Conservation (phyloP, 2,329 filamentous ascomycete genomes). For the Penicillium sp. region DNA sequence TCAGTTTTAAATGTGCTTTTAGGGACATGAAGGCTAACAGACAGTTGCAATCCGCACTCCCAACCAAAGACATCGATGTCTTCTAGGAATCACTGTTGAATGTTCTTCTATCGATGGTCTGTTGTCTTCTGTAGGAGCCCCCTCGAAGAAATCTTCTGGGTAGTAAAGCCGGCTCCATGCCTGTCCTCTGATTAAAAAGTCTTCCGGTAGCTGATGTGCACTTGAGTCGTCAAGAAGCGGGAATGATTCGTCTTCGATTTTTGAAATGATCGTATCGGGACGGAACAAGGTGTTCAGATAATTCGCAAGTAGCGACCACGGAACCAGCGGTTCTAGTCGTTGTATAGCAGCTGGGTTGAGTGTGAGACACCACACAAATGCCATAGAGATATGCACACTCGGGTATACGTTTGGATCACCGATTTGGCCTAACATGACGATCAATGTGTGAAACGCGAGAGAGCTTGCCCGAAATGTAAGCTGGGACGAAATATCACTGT, state of each 20-base stretch:
- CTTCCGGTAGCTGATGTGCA: slow-evolving; percentile 56
- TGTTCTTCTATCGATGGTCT: slow-evolving; percentile 54
- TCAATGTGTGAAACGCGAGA: slow-evolving; percentile 46
- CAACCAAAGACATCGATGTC: slow-evolving; percentile 54
- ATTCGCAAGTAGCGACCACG: slow-evolving; percentile 51
- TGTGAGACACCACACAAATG: slow-evolving; percentile 52
- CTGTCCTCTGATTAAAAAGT: slow-evolving; percentile 58
- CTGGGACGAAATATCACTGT: slow-evolving; percentile 19
- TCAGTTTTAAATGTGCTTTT: not conserved
- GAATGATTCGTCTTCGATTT: slow-evolving; percentile 44
- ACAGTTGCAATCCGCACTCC: slow-evolving; percentile 47
- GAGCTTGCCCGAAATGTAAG: slow-evolving; percentile 40
- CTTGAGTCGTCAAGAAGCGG: slow-evolving; percentile 43
- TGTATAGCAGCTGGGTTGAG: slow-evolving; percentile 39
- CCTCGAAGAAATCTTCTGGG: slow-evolving; percentile 52
- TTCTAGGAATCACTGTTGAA: slow-evolving; percentile 50
- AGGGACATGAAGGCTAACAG: slow-evolving; percentile 20
- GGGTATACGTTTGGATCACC: slow-evolving; percentile 55
- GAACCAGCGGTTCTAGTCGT: slow-evolving; percentile 46
- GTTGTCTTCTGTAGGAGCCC: slow-evolving; percentile 54
- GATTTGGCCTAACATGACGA: slow-evolving; percentile 47
- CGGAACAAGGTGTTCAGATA: slow-evolving; percentile 57
- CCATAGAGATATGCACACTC: slow-evolving; percentile 55
- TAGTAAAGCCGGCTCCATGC: slow-evolving; percentile 54
- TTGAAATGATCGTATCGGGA: slow-evolving; percentile 35